A percentile compares a stretch with the other conserved stretches of the same genome.
Conservation (phyloP, 2,329 filamentous ascomycete genomes). For the Monosporascus sp. region DNA sequence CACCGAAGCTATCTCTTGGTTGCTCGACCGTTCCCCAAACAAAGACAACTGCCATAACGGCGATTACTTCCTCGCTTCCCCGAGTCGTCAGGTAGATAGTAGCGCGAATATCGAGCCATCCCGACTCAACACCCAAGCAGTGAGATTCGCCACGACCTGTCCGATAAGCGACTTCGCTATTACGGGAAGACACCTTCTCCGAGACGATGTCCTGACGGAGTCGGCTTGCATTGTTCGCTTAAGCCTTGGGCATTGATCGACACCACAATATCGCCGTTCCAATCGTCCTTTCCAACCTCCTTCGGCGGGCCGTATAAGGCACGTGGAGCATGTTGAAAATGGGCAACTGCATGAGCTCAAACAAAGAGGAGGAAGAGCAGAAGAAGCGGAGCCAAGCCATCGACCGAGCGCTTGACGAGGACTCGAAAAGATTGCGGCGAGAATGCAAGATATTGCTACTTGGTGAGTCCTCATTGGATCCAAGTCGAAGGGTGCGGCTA, state of each 20-base stretch:
- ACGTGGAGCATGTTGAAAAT: conserved; percentile 43
- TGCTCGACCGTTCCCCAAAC: neutral
- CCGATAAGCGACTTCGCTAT: neutral
- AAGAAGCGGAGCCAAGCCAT: conserved; percentile 97
- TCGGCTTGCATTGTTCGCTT: neutral
- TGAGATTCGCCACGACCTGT: neutral
- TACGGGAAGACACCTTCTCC: neutral
- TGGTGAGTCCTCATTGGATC: conserved; percentile 49
- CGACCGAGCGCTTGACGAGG: conserved; percentile 88
- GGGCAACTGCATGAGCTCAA: conserved; percentile 90
- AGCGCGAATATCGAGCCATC: neutral
- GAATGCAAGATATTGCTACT: conserved; percentile 98
- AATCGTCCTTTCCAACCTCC: conserved; percentile 1
- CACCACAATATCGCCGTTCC: neutral
- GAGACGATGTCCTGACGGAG: neutral
- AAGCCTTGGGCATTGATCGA: neutral
- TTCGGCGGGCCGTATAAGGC: conserved; percentile 5
- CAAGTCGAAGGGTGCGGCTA: neutral
- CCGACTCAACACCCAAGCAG: neutral
- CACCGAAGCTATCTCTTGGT: neutral
- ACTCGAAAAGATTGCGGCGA: conserved; percentile 83
- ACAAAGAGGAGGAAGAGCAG: conserved; percentile 80
- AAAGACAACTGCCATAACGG: neutral
- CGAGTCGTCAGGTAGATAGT: neutral
- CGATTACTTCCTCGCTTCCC: neutral